Evolutionary conservation across 176 grass and related monocot genomes (phyloP).

Genomic region (Oryza nivara): DNA sequence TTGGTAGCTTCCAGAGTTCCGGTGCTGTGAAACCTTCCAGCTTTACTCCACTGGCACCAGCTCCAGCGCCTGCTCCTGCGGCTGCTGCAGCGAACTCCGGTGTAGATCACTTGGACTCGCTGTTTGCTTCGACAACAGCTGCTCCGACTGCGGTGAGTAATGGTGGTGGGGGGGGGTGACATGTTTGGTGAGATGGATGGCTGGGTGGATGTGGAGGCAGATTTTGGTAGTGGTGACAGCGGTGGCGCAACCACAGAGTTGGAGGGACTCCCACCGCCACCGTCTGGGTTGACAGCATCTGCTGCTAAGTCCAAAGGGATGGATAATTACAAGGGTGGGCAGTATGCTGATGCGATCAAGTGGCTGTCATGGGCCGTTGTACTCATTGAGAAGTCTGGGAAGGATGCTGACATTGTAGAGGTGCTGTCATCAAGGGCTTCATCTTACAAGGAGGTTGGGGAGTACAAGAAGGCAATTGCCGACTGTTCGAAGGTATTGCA

Average conservation of each 20-base stretch:
- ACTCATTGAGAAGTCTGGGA: slow-evolving; percentile 79
- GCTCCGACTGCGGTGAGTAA: slow-evolving; percentile 36
- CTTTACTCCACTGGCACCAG: slow-evolving; percentile 49
- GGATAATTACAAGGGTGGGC: slow-evolving; percentile 97
- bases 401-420: slow-evolving; percentile 61
- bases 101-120: slow-evolving; percentile 65
- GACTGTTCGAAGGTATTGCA: slow-evolving; percentile 86
- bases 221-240: slow-evolving; percentile 65
- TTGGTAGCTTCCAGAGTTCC: slow-evolving; percentile 53
- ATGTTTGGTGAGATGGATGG: slow-evolving; percentile 85
- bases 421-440: slow-evolving; percentile 94
- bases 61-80: slow-evolving; percentile 42
- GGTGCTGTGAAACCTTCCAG: slow-evolving; percentile 39
- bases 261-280: slow-evolving; percentile 83
- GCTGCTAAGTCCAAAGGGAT: slow-evolving; percentile 78
- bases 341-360: slow-evolving; percentile 97
- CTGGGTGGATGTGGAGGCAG: slow-evolving; percentile 77
- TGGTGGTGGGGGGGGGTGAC: slow-evolving; percentile 38
- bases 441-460: slow-evolving; percentile 97
- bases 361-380: slow-evolving; percentile 92
- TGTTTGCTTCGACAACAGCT: slow-evolving; percentile 72
- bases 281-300: slow-evolving; percentile 67
- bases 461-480: slow-evolving; percentile 99
- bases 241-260: slow-evolving; percentile 73
- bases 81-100: slow-evolving; percentile 36